A percentile compares a stretch with the other conserved stretches of the same genome.
phyloP scores from a whole-genome alignment of 257 asterid species.

The Ajuga chamaepitys region DNA sequence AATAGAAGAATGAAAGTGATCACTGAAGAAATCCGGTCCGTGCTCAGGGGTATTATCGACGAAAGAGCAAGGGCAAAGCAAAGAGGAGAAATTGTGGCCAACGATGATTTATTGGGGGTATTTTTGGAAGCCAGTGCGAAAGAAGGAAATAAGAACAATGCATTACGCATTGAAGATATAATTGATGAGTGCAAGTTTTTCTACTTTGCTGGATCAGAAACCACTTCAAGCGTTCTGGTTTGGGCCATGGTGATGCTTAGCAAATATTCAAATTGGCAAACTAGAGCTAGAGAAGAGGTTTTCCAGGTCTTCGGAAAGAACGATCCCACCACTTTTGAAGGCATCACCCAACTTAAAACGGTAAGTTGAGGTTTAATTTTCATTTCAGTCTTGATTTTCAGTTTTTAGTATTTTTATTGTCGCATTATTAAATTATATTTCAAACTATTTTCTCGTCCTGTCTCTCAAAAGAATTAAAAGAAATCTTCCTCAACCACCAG shows the following conservation, averaged over 20 bases:
- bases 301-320: constrained; percentile 18
- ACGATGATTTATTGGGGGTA: constrained; percentile 27
- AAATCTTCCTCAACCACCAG: too few species aligned
- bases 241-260: constrained; percentile 44
- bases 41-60: constrained; percentile 29
- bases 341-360: too few species aligned
- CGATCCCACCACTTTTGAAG: constrained; percentile 25
- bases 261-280: constrained; percentile 41
- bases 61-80: constrained; percentile 25
- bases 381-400: too few species aligned
- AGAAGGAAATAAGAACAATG: constrained; percentile 9
- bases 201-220: constrained; percentile 48
- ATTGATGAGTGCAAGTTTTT: constrained; percentile 43
- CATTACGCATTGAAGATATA: constrained; percentile 36
- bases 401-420: too few species aligned
- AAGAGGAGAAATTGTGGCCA: constrained; percentile 13
- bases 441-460: too few species aligned
- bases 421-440: too few species aligned
- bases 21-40: constrained; percentile 22
- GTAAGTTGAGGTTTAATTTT: too few species aligned
- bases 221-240: constrained; percentile 30
- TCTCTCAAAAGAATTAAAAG: too few species aligned
- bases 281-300: constrained; percentile 30
- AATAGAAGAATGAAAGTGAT: constrained; percentile 30
- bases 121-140: constrained; percentile 38